Evolutionary conservation across 2,329 filamentous ascomycete genomes (phyloP), one percentile per base, ranked within the genome.

Genomic region (Didymella lethalis): DNA sequence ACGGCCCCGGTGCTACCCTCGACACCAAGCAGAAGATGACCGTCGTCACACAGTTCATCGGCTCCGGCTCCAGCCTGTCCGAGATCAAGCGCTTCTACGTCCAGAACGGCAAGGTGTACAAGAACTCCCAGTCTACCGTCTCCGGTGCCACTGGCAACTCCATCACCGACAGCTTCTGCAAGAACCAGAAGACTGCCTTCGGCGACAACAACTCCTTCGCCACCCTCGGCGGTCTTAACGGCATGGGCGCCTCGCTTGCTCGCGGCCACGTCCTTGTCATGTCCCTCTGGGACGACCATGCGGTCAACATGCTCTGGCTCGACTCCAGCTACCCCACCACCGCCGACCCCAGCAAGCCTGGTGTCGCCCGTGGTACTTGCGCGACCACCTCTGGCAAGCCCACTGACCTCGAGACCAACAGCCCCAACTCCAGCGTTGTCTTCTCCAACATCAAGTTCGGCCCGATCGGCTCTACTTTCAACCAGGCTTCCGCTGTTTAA

Each of bases 241-340:
- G 75, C 41, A 86, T 90, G 82, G 81, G 82, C 62, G 72, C 78
- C 1, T 86, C 85, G 25, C 76, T 90, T 40, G 72, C 75, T 6
- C 67, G 81, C 31, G 86, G 86, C 34, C 87, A 89, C 85, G 87
- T 88, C 36, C 81, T 90, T 14, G 86, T 88, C 65, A 82, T 90
- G 81, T 83, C 80, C 25, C 77, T 88, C 59, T 85, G 83, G 83
- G 86, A 90, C 71, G 88, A 91, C 78, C 84, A 90, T 77, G 77
- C 84, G 59, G 79, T 85, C 70, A 83, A 88, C 78, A 91, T 92
- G 88, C 84, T 89, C 69, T 92, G 90, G 90, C 84, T 92, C 68
- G 89, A 92, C 80, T 85, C 84, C 61, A 84, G 80, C 73, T 89
- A 85, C 80, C 88, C 88, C 48, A 79, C 80, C 60, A 70, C 74